Base-by-base conservation (phyloP, 2,329 filamentous ascomycete species). In the Waltergamsia citrina region DNA sequence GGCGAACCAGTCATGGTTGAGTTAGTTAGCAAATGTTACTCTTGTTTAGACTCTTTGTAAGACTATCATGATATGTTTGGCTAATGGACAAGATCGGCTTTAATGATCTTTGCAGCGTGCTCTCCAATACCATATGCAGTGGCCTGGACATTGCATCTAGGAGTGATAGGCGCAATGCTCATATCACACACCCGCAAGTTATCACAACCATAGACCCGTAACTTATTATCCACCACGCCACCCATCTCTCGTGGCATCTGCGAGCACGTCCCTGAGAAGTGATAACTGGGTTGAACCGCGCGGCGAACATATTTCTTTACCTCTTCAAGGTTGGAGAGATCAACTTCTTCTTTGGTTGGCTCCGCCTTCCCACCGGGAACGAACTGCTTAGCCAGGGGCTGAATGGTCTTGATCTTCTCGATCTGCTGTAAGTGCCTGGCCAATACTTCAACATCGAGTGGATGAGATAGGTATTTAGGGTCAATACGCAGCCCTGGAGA, bases 371-470 rank as follows among this genome's bases (percentile, higher is more conserved):
- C 61, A 21, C 51, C 52, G 2, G 46, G 41, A 42, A 57, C 56
- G 29, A 67, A 41, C 38, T 63, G 50, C 21, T 49, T 43, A 11
- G 43, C 49, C 38, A 68, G 59, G 0, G 63, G 59, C 4, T 51
- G 43, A 25, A 60, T 53, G 9, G 48, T 41, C n/a, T 54, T 31
- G 22, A 36, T 19, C 14, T 38, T 39, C 38, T 52, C 61, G 28
- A 65, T 56, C 37, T 66, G 60, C 26, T 60, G 61, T 6, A 65
- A 54, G 15, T 54, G 59, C 18, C 56, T 53, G 2, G 54, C 59
- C 17, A 74, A 61, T 7, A 57, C 63, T 51, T 76, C 71, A 31
- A 78, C 46, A 43, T 78, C 74, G 23, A 74, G 60, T 5, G 70
- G 65, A 41, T 75, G 53, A 6, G 60, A 62, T 44, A 78, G 65